Percentiles rank a stretch among this genome's conserved stretches.
Evolutionary conservation across 2,329 filamentous ascomycete genomes (phyloP).

Genomic region (Talaromyces sp.): DNA sequence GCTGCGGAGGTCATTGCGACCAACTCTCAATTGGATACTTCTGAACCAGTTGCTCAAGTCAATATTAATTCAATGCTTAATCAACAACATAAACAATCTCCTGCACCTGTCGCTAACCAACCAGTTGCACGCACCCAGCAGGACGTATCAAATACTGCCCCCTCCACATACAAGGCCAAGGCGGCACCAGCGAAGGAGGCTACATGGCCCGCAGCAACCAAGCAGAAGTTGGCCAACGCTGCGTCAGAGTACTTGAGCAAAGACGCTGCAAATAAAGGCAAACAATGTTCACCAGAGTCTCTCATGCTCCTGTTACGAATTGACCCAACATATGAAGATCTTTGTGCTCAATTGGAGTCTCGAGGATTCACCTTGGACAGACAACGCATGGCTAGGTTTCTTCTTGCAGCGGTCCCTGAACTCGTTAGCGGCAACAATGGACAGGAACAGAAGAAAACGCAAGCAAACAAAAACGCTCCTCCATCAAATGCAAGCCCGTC

Average conservation of each 20-base stretch:
- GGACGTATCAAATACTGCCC: neutral
- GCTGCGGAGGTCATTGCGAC: neutral
- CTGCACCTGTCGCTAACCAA: neutral
- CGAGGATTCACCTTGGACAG: constrained; percentile 48
- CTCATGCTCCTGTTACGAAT: constrained; percentile 46
- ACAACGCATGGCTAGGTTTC: constrained; percentile 48
- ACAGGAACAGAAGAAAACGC: constrained; percentile 7
- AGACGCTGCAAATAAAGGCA: constrained; percentile 38
- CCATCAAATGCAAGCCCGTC: neutral
- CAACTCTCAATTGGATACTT: neutral
- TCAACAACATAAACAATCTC: neutral
- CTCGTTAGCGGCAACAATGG: constrained; percentile 16
- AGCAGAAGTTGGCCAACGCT: constrained; percentile 46
- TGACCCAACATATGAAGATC: constrained; percentile 52
- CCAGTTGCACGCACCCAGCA: neutral
- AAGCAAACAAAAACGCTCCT: neutral
- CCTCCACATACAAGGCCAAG: neutral
- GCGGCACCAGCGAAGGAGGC: constrained; percentile 24
- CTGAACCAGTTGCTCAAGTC: neutral
- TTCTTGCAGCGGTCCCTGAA: constrained; percentile 34
- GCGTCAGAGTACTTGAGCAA: constrained; percentile 45
- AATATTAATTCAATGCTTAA: constrained; percentile 11
- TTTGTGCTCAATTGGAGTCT: constrained; percentile 51
- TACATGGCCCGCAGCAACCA: constrained; percentile 48
- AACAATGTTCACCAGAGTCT: constrained; percentile 34